Base-by-base conservation (phyloP, 2,329 filamentous ascomycete genomes). In the Pleomassaria siparia region DNA sequence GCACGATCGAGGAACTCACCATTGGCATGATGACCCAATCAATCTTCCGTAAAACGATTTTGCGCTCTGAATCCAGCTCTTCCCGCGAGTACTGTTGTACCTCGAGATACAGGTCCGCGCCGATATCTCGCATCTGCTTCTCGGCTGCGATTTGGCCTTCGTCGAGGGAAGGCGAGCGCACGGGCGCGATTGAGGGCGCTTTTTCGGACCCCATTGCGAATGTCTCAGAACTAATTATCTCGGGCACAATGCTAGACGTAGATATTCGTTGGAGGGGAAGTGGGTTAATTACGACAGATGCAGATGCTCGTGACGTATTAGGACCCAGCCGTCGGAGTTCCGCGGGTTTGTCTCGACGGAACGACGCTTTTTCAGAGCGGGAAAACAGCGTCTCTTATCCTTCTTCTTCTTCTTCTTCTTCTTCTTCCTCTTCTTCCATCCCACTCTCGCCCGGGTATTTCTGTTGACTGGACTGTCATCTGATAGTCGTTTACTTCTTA, bases 21-120 rank as follows among this genome's bases (percentile, higher is more conserved):
- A 77, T 74, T 7, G 75, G 75, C 68, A 77, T 70, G 29, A 78
- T 73, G 11, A 76, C 67, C 67, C 69, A 72, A 48, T 77, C 75
- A 15, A 78, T 67, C 52, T 76, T 74, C 40, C 66, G 63, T 22
- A 74, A 53, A 4, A 77, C 74, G 13, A 67, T 52, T 13, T 67
- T 67, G 4, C 73, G 64, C 50, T 78, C 74, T 1, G 58, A 62
- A 43, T 75, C 72, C 10, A 78, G 56, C 54, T 77, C 74, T 58
- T 75, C 72, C 15, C 66, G 53, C 0, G 72, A 70, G 28, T 76
- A 69, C 29, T 75, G 72, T 26, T 68, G 67, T 3, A 72, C 71
- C 57, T 77, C 74, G 8, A 72, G 64, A 46, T 73, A 77, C n/a
- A 77, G 58, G 18, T 75, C 67, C 4, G 72, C 74, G 21, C 69